These are phyloP conservation scores for Haplosporangium sp. DNA, from an alignment of 371 early-diverging fungal genomes.

Conservation along the genomic window DNA sequence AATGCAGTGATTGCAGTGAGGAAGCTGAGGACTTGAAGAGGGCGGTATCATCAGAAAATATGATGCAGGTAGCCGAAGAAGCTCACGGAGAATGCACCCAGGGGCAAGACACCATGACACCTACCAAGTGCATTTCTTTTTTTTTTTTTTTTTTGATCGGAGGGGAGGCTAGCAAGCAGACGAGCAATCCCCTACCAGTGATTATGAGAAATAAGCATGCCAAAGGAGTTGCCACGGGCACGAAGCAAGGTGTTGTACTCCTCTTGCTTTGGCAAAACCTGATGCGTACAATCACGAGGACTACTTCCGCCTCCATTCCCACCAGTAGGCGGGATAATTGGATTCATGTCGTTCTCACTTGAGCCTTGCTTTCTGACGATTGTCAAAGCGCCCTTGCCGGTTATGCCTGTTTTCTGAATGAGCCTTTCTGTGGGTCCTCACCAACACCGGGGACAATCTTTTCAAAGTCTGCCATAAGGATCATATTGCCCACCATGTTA, in stretches of 20 bases:
- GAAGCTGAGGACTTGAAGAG: slow-evolving; percentile 30
- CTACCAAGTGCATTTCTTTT: neutral
- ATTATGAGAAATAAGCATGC: too few relatives aligned
- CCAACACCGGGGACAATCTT: slow-evolving; percentile 3
- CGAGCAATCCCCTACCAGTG: too few relatives aligned
- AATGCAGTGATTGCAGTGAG: slow-evolving; percentile 14
- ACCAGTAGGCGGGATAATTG: neutral
- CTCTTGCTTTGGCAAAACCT: neutral
- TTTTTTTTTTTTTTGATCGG: too few relatives aligned
- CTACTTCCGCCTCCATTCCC: neutral
- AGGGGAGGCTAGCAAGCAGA: too few relatives aligned
- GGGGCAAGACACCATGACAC: slow-evolving; percentile 37
- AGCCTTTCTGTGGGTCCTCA: slow-evolving; percentile 29
- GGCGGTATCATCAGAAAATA: slow-evolving; percentile 36
- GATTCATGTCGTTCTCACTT: slow-evolving; percentile 3
- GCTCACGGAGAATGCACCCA: slow-evolving; percentile 34
- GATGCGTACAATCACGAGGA: neutral
- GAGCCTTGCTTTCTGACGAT: slow-evolving; percentile 25
- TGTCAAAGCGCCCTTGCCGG: slow-evolving; percentile 19
- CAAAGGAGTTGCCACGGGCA: too few relatives aligned
- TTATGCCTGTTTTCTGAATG: slow-evolving; percentile 13
- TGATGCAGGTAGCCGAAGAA: slow-evolving; percentile 32
- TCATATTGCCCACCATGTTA: slow-evolving; percentile 34
- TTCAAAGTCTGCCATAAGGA: slow-evolving; percentile 23
- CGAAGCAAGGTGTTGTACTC: too few relatives aligned